Percentiles rank a stretch among this genome's conserved stretches.
phyloP scores from a whole-genome alignment of 148 eudicot genomes.

The Vaccinium darrowii region DNA sequence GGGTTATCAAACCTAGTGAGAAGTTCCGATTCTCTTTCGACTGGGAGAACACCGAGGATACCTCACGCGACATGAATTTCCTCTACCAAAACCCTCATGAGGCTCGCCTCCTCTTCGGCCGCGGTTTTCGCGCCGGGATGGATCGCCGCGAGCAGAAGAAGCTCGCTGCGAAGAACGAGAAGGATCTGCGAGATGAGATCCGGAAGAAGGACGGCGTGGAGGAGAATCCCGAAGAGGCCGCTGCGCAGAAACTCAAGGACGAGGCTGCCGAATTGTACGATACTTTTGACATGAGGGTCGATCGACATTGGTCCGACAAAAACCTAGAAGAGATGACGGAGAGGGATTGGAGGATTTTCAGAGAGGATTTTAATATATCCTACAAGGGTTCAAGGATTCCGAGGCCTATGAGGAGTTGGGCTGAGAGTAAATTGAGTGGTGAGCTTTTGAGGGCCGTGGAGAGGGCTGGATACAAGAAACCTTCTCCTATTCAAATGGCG shows the following conservation, averaged over 20 bases:
- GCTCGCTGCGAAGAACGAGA: conserved; percentile 46
- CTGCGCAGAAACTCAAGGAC: conserved; percentile 52
- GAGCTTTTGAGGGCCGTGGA: conserved; percentile 73
- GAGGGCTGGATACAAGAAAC: conserved; percentile 39
- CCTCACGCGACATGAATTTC: conserved; percentile 70
- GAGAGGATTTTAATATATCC: conserved; percentile 78
- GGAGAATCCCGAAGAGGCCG: conserved; percentile 38
- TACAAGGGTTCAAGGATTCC: conserved; percentile 82
- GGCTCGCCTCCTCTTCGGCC: conserved; percentile 52
- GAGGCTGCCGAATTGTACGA: conserved; percentile 64
- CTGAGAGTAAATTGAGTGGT: conserved; percentile 57
- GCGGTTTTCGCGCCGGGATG: conserved; percentile 51
- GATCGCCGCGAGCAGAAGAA: conserved; percentile 53
- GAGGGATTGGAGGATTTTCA: conserved; percentile 85
- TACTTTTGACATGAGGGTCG: conserved; percentile 48
- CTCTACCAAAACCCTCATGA: conserved; percentile 71
- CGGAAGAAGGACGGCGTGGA: conserved; percentile 44
- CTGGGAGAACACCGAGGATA: conserved; percentile 78
- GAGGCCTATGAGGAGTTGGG: conserved; percentile 80
- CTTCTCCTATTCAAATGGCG: conserved; percentile 49
- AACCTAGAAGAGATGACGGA: conserved; percentile 56
- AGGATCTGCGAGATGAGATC: conserved; percentile 38
- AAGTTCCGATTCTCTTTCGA: conserved; percentile 70
- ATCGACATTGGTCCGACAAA: conserved; percentile 49
- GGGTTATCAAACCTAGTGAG: conserved; percentile 78